A percentile compares a stretch with the other conserved stretches of the same genome.
Conservation (phyloP, 164 flowering plant genomes). For the Piper longum region DNA sequence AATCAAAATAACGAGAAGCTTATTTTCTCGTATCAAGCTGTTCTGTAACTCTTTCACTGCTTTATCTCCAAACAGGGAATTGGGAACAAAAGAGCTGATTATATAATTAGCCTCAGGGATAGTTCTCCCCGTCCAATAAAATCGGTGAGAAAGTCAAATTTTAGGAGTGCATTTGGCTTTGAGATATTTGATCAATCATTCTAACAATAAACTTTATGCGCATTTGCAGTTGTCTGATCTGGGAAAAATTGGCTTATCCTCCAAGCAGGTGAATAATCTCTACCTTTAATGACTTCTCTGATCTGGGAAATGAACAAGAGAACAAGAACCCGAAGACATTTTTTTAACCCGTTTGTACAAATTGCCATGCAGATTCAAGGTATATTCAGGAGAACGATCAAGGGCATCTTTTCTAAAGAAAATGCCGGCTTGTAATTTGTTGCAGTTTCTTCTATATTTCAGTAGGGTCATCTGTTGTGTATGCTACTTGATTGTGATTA, state of each 20-base stretch:
- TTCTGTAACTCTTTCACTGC: not conserved
- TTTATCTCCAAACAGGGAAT: slow-evolving; percentile 44
- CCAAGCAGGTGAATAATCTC: slow-evolving; percentile 45
- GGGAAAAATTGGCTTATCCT: slow-evolving; percentile 79
- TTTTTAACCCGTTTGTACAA: not conserved
- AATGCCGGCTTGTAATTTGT: not conserved
- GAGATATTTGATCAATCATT: not conserved
- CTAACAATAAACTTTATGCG: slow-evolving; percentile 1
- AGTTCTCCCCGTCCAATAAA: slow-evolving; percentile 37
- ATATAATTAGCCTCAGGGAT: slow-evolving; percentile 65
- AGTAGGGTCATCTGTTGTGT: not conserved
- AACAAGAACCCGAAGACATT: not conserved
- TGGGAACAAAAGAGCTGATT: slow-evolving; percentile 62
- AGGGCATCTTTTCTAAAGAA: slow-evolving; percentile 28
- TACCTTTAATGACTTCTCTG: not conserved
- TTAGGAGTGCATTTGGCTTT: not conserved
- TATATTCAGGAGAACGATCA: slow-evolving; percentile 49
- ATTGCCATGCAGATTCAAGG: slow-evolving; percentile 30
- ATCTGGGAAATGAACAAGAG: too few species aligned
- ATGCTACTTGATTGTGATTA: too few species aligned
- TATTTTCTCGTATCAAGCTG: not conserved
- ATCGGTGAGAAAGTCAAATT: slow-evolving; percentile 38
- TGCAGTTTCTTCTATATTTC: not conserved
- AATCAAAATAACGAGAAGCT: too few species aligned
- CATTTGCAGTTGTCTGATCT: slow-evolving; percentile 58